Evolutionary conservation across 1,284 basidiomycete species (phyloP), one percentile per base, ranked within the genome.

Genomic region (Cutaneotrichosporon cavernicola): DNA sequence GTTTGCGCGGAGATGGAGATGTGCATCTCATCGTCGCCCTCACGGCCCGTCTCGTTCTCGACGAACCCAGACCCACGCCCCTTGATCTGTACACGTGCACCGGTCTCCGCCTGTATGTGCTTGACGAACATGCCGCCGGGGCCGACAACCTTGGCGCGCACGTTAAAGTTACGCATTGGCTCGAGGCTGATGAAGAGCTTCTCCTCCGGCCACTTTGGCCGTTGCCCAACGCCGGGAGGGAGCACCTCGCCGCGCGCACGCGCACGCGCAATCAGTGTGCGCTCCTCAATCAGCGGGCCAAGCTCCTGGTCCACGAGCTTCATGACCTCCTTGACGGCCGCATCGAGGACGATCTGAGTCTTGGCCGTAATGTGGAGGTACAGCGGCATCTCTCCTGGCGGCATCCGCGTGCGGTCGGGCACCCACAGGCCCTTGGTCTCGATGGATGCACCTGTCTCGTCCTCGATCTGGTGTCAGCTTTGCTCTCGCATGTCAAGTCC

Each of bases 71-170:
- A 96, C 0, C 97, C 97, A 18, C 89, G 71, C 13, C 96, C 96
- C 80, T 98, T 98, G 77, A 99, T 97, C 80, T 99, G 96, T n/a
- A 98, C 96, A 67, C 96, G 86, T 16, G 94, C 96, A 43, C 90
- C 89, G 0, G 96, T 99, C 82, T 99, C 96, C 73, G 89, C 87
- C 81, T 99, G 96, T 69, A 99, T 99, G 77, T 94, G 95, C 82
- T 99, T 99, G 70, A 99, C 96, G 77, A 98, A 99, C 76, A 94
- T 89, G 71, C 93, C 94, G 65, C 87, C 88, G 10, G 96, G 97
- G 5, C 96, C 96, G 49, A 99, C 96, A 31, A 97, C 91, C 82
- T 99, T 99, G 14, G 95, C 94, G 63, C 97, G 86, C 61, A 99
- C 89, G 77, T 99, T 98, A 82, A 99, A 99, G 81, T 97, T 98